Evolutionary conservation across 108 stramenopile genomes (phyloP), one percentile per base, ranked within the genome.

Genomic region (Cyclotella distinguenda): DNA sequence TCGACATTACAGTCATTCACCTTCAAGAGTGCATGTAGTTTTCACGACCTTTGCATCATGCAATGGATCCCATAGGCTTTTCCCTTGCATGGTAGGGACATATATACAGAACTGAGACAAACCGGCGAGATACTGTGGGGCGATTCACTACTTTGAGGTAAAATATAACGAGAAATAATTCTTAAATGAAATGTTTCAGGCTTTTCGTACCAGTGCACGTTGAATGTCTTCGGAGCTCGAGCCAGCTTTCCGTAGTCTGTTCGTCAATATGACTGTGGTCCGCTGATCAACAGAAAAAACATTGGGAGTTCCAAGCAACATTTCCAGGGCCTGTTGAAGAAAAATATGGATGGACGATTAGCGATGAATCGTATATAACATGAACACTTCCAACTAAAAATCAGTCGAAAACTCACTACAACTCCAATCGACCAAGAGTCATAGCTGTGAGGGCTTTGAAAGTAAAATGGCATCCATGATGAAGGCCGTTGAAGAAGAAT

Each of bases 241-340:
- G 12, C 84, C 82, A 49, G 85, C 85, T 49, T 81, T 82, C 34
- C 63, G 58, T 64, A 95, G 79, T 49, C 79, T 82, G 33, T 87
- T 74, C 0, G 87, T 87, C 22, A 96, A 58, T 4, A 97, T 55
- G 3, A 91, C 93, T 0, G 79, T 87, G 16, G 97, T 97, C 49
- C 97, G 62, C 47, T 95, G 94, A 60, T 96, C 95, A 18, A 97
- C 94, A 13, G 82, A 81, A 54, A 97, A 97, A 2, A 96, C 96
- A 71, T 96, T 87, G 0, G 97, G 95, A 4, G 96, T 96, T 0
- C 97, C 97, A 2, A 98, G 75, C 2, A 98, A 49, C 38, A 98
- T 34, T 64, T 98, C 97, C 7, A 96, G 78, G 4, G 86, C 85
- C 60, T 55, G 21, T n/a, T n/a, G n/a, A n/a, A n/a, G n/a, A n/a